A percentile compares a stretch with the other conserved stretches of the same genome.
Conservation (phyloP, 208 protist genomes). For the Acanthamoeba castellanii region DNA sequence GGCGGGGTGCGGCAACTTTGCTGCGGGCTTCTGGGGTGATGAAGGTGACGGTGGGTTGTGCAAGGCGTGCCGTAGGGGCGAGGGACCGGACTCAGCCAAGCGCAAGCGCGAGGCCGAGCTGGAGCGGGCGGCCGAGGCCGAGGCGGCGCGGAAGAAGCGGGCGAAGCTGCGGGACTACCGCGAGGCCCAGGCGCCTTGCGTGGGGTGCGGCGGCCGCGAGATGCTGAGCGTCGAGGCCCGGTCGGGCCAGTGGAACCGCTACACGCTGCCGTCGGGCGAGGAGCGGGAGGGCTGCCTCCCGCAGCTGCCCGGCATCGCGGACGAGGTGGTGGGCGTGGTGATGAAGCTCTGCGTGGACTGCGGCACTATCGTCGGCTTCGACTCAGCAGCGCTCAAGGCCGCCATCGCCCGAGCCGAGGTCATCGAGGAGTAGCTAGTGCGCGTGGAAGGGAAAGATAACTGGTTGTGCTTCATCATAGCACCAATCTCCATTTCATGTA, state of each 20-base stretch:
- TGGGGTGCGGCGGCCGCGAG: background rate
- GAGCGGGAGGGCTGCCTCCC: background rate
- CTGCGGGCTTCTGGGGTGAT: background rate
- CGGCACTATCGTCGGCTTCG: background rate
- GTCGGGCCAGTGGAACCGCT: background rate
- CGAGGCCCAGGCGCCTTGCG: background rate
- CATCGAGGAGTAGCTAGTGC: no score
- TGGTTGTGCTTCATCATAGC: no score
- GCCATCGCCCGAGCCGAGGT: background rate
- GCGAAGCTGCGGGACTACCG: background rate
- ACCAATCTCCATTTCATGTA: no score
- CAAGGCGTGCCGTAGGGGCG: background rate
- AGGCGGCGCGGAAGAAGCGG: background rate
- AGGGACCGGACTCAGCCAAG: background rate
- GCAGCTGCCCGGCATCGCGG: background rate
- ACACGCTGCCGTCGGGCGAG: background rate
- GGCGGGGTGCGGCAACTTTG: background rate
- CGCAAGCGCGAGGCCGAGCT: background rate
- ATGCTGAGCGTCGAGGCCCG: background rate
- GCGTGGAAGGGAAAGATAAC: no score
- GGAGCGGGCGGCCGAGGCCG: background rate
- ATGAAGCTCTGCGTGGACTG: background rate
- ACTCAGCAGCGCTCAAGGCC: background rate
- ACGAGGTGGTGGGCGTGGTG: background rate
- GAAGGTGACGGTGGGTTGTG: background rate